Base-by-base conservation (phyloP, 352 stramenopile genomes). In the Plasmopara muralis region DNA sequence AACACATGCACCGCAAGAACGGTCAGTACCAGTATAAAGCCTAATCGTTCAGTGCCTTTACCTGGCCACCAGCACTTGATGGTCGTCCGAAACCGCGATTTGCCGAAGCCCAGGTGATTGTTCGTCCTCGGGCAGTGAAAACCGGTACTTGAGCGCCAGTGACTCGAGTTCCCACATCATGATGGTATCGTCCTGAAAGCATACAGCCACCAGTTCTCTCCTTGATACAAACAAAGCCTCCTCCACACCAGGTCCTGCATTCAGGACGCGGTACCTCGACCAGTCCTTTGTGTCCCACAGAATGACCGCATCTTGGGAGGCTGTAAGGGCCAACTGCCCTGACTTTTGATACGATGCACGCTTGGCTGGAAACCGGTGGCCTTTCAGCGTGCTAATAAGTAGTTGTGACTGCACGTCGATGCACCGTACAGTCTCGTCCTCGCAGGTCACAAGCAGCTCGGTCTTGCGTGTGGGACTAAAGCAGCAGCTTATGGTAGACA, bases 101-200 rank as follows among this genome's bases (percentile, higher is more conserved):
- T 82, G 80, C 46, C 68, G 64, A 20, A 91, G 47, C 16, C 77
- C 75, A 0, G 76, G 66, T 1, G 80, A 70, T n/a, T 64, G 43
- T 37, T 93, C 83, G 45, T 79, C 65, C 43, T 82, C 67, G 0
- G 83, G 80, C 6, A 93, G 50, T 16, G 65, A 68, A 47, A 91
- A 93, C 1, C 77, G 68, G 49, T 87, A 89, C 10, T 70, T 73
- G n/a, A 93, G 43, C 10, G 78, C 74, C 0, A 90, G 68, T 9
- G 78, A 71, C 42, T 85, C 78, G 4, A 91, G 66, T 47, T 90
- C 78, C 83, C 80, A 91, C 78, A 93, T 89, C 75, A 93, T 86
- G 53, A 91, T 85, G 9, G 78, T 83, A 47, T 88, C 72, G 43
- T 93, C 83, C 33, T 87, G 73, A 52, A 91, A 93, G 47, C 72